Conservation (phyloP, 352 stramenopile genomes). For the Elongisporangium prolatum region DNA sequence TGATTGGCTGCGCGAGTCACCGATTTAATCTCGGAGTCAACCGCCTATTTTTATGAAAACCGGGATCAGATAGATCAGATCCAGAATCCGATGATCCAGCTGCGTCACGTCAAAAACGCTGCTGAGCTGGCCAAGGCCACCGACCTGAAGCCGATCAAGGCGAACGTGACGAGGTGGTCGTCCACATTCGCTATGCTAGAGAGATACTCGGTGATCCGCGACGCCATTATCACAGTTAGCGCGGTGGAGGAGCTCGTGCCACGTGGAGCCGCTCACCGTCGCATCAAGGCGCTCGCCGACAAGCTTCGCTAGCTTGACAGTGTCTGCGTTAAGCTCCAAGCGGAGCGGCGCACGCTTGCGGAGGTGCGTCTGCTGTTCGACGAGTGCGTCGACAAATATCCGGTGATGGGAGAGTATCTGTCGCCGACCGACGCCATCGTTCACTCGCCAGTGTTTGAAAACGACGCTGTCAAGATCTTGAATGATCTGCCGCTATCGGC, state of each 20-base stretch:
- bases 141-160: conserved; percentile 3
- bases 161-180: conserved; percentile 17
- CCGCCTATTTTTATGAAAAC: conserved; percentile 6
- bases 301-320: conserved; percentile 14
- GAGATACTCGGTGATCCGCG: conserved; percentile 14
- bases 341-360: conserved; percentile 2
- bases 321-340: conserved; percentile 7
- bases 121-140: conserved; percentile 13
- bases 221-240: conserved; percentile 5
- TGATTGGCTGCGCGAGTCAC: conserved; percentile 21
- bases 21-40: conserved; percentile 18
- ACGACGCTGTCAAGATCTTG: conserved; percentile 5
- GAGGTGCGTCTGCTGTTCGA: too few relatives aligned
- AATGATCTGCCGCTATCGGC: conserved; percentile 3
- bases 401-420: conserved; percentile 11
- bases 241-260: conserved; percentile 18
- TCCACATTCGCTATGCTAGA: conserved; percentile 15
- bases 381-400: conserved; percentile 9
- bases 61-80: conserved; percentile 8
- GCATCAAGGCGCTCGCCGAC: conserved; percentile 2
- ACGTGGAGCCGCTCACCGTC: conserved; percentile 7
- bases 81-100: too few relatives aligned
- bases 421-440: conserved; percentile 4
- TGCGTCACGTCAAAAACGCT: too few relatives aligned
- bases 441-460: conserved; percentile 10